Base-by-base conservation (phyloP, 2,329 filamentous ascomycete genomes). In the Penicillium aurantiogriseum region DNA sequence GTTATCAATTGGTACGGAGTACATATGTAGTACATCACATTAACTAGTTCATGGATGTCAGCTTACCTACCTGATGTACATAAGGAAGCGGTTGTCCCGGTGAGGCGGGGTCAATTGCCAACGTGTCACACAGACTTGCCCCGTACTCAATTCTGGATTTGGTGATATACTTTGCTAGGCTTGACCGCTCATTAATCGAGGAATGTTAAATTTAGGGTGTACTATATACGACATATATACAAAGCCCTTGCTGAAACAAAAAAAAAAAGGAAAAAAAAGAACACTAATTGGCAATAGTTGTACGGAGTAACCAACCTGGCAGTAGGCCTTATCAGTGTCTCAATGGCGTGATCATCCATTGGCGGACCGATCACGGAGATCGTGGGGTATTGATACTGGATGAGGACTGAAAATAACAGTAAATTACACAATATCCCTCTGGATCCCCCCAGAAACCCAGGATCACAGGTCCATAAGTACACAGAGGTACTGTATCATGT, bases 281-380 rank as follows among this genome's bases (percentile, higher is more conserved):
- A 45, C 5, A 35, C n/a, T 40, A 33, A 44, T 27, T 33, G 9
- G 25, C 36, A 51, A 43, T 15, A 51, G 38, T 51, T 10, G 36
- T 43, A 23, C 23, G 23, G 23, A 23, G 23, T 23, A 25, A 33
- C 42, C 15, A 43, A 11, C 11, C 7, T 17, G 15, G 19, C 15
- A 43, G 29, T 17, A 45, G 40, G 31, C 2, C 45, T 55, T 55
- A 55, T 55, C 52, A 5, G 15, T 43, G 44, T 35, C n/a, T 29
- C 23, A 57, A 57, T 57, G 54, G 54, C 54, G 54, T 57, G 54
- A 57, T 57, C 54, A 44, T 21, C 36, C 29, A 27, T 10, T 13
- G 19, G 19, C 21, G 27, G 42, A 51, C 54, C 54, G 54, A 57
- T 57, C 54, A 52, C 54, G 54, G 54, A 57, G 54, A 53, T 39